Evolutionary conservation across 345 rosid genomes (phyloP).

Genomic region (Salix purpurea): DNA sequence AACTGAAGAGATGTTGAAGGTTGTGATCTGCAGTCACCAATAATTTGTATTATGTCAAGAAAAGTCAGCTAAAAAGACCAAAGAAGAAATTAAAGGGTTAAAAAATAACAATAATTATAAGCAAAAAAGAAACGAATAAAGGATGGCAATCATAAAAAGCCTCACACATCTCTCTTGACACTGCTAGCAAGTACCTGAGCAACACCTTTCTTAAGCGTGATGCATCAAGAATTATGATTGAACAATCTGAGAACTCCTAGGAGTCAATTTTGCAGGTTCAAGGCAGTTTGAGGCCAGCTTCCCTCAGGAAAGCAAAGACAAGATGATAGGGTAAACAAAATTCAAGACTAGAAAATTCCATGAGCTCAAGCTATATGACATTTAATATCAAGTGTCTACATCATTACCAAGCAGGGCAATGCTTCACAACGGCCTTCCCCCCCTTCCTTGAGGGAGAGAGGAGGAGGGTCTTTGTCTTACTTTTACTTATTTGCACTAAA

Average conservation of each 20-base stretch:
- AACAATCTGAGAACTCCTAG: not conserved
- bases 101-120: not conserved
- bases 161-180: not conserved
- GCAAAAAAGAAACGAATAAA: not conserved
- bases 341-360: not conserved
- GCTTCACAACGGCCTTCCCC: not conserved
- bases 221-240: not conserved
- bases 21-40: slow-evolving; percentile 51
- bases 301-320: not conserved
- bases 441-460: not conserved
- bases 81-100: not conserved
- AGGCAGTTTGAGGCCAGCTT: not conserved
- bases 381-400: not conserved
- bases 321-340: no score
- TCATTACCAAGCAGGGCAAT: not conserved
- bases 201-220: not conserved
- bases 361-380: slow-evolving; percentile 1
- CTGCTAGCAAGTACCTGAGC: not conserved
- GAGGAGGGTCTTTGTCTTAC: not conserved
- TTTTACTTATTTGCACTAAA: not conserved
- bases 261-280: not conserved
- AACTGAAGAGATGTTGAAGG: slow-evolving; percentile 59
- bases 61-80: not conserved
- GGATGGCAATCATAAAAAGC: not conserved
- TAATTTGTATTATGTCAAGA: not conserved